phyloP scores from a whole-genome alignment of 179 eudicot species.

The Gypsophila paniculata region DNA sequence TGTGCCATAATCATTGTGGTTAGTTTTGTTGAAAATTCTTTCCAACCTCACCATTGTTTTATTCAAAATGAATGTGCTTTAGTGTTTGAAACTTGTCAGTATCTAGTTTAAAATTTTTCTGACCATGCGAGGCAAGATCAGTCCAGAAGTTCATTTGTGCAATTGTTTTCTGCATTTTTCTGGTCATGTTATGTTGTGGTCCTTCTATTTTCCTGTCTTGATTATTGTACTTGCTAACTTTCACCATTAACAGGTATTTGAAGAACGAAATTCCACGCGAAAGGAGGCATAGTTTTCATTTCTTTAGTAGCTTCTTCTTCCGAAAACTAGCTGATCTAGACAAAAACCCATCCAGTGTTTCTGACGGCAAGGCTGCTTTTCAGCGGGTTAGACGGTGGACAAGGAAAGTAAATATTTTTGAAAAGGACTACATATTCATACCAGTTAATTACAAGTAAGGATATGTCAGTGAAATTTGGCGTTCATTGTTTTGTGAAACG shows the following conservation, averaged over 20 bases:
- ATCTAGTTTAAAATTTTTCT: not conserved
- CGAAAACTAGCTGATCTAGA: constrained; percentile 90
- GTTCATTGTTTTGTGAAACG: not conserved
- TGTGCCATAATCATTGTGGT: not conserved
- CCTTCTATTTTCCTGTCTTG: too few relatives aligned
- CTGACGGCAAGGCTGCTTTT: constrained; percentile 84
- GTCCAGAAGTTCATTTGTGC: not conserved
- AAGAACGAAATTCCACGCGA: constrained; percentile 51
- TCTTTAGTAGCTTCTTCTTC: constrained; percentile 93
- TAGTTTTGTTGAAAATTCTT: too few relatives aligned
- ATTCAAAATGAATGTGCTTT: not conserved
- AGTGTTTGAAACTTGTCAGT: not conserved
- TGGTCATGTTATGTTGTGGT: not conserved
- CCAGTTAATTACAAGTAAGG: constrained; percentile 93
- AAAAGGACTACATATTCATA: constrained; percentile 85
- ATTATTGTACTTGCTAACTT: not conserved
- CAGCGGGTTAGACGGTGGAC: constrained; percentile 99
- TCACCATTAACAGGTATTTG: constrained; percentile 50
- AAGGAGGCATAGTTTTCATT: constrained; percentile 59
- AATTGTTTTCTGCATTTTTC: not conserved
- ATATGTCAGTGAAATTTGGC: constrained; percentile 8
- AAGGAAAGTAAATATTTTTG: constrained; percentile 82
- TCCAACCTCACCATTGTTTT: not conserved
- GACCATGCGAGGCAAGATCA: not conserved
- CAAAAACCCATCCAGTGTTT: constrained; percentile 64